phyloP scores from a whole-genome alignment of 306 rosid species.

The Malus orientalis region DNA sequence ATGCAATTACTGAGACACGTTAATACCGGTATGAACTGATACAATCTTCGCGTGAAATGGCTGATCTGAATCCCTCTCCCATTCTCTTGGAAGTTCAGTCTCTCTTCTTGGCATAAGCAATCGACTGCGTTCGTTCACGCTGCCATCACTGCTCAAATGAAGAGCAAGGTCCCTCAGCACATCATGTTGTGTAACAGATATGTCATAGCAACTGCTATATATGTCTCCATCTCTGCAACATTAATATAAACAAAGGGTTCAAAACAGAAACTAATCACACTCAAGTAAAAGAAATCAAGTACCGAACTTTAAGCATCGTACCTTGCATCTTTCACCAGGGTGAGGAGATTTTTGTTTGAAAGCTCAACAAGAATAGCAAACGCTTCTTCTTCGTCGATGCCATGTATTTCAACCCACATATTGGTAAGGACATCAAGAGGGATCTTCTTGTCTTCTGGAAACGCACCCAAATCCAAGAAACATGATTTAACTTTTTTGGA shows the following conservation, averaged over 20 bases:
- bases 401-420: constrained; percentile 80
- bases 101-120: constrained; percentile 78
- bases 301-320: background rate
- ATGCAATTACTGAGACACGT: too few relatives aligned
- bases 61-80: constrained; percentile 47
- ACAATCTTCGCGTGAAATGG: constrained; percentile 68
- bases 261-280: background rate
- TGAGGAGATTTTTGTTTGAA: constrained; percentile 73
- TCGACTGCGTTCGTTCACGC: constrained; percentile 39
- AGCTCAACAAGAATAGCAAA: constrained; percentile 75
- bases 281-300: background rate
- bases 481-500: constrained; percentile 54
- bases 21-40: constrained; percentile 80
- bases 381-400: constrained; percentile 57
- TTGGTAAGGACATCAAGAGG: constrained; percentile 79
- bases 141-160: constrained; percentile 39
- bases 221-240: constrained; percentile 54
- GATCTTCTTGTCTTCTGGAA: constrained; percentile 81
- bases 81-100: constrained; percentile 57
- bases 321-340: constrained; percentile 69
- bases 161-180: constrained; percentile 79
- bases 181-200: constrained; percentile 80
- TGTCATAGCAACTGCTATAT: constrained; percentile 67
- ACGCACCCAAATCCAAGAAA: constrained; percentile 73
- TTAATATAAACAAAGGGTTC: constrained; percentile 10